Conservation (phyloP, 108 stramenopile genomes). For the Cyclotella atomus region DNA sequence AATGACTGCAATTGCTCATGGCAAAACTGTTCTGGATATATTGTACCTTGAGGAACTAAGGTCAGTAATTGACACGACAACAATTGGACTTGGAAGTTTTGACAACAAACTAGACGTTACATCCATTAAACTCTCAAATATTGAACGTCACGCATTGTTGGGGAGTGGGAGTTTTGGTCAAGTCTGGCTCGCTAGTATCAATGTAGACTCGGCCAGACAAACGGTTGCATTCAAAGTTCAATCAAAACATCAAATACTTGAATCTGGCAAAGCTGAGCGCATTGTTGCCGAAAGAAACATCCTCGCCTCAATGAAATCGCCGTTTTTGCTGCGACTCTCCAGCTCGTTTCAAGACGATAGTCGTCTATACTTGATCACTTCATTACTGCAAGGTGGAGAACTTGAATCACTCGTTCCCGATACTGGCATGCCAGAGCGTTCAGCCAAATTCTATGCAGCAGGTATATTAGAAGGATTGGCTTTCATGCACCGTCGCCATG, state of each 20-base stretch:
- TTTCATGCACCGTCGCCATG: conserved; percentile 66
- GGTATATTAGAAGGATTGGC: conserved; percentile 60
- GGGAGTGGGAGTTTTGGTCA: conserved; percentile 29
- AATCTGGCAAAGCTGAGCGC: conserved; percentile 8
- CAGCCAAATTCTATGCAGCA: conserved; percentile 55
- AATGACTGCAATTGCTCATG: conserved; percentile 25
- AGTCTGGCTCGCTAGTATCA: conserved; percentile 29
- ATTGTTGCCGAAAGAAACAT: conserved; percentile 61
- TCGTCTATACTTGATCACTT: conserved; percentile 74
- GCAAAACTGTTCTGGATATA: conserved; percentile 12
- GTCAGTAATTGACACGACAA: conserved; percentile 1
- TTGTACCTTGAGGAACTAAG: conserved; percentile 22
- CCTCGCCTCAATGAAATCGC: conserved; percentile 55
- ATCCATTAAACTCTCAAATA: conserved; percentile 2
- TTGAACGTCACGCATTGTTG: conserved; percentile 13
- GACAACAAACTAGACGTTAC: conserved; percentile 14
- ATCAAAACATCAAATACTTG: conserved; percentile 16
- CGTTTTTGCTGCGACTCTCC: conserved; percentile 65
- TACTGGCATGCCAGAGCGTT: conserved; percentile 18
- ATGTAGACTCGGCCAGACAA: background rate
- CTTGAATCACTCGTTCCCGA: conserved; percentile 26
- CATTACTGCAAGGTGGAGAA: conserved; percentile 73
- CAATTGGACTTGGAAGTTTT: conserved; percentile 43
- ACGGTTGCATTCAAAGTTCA: conserved; percentile 28
- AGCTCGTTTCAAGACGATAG: conserved; percentile 63